Evolutionary conservation across 139 green algal species (phyloP), one percentile per base, ranked within the genome.

Genomic region (Tetraselmis chui): DNA sequence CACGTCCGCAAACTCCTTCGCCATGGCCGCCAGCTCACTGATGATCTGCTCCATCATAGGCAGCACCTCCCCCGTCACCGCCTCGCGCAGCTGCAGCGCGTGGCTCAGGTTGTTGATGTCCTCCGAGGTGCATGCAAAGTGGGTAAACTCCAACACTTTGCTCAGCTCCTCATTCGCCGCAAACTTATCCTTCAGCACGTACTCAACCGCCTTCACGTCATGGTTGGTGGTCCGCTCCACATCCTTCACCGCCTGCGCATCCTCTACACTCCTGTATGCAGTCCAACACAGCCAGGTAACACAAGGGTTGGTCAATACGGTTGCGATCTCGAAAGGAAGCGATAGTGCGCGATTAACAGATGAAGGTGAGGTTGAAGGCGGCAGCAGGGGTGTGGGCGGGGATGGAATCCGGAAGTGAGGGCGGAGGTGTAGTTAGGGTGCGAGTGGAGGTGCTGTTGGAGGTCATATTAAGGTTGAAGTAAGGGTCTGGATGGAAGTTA

Each of bases 31-130:
- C 1, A 99, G 84, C 78, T 88, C 88, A 0, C 29, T 31, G 31
- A 98, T 94, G 18, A 99, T 82, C 74, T 89, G 83, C 88, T 98
- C 93, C 94, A 98, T 98, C 83, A 87, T 86, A 1, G 95, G 95
- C 25, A 98, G 89, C 25, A 98, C 75, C 25, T 93, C 84, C 0
- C 82, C 28, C 2, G 90, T n/a, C 25, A 98, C 31, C 0, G 93
- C 96, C 76, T 98, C 92, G 29, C 92, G 87, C 59, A 99, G 92
- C 94, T 98, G 98, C 28, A 99, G 89, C 0, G 92, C 96, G 86
- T 99, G 96, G 30, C 89, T 90, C 30, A 99, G 89, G 91, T 99
- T 99, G 93, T 99, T 99, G 92, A 99, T 98, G 90, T 99, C 97
- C 90, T 98, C 92, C 76, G 80, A 90, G 76, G 97, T 99, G 93